Conservation (phyloP, 1,139 yeast genomes). For the Taphrina wiesneri region DNA sequence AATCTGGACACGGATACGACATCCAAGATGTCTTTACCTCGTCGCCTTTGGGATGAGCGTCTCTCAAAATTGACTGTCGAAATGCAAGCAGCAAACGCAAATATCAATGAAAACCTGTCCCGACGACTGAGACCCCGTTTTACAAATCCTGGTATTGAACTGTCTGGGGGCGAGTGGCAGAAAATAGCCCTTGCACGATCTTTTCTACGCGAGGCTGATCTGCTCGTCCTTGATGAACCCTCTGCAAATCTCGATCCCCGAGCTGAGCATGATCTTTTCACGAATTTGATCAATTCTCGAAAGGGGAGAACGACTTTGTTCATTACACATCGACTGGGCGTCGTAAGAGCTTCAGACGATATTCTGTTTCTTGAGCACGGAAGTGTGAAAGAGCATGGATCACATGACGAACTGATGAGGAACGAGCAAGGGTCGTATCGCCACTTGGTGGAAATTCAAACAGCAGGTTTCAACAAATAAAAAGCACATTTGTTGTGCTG, state of each 20-base stretch:
- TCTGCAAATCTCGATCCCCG: conserved; percentile 97
- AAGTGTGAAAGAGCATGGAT: conserved; percentile 79
- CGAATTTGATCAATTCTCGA: conserved; percentile 73
- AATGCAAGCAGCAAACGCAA: neutral
- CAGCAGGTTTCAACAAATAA: conserved; percentile 14
- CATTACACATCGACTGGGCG: conserved; percentile 91
- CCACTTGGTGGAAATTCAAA: conserved; percentile 6
- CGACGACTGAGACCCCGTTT: neutral
- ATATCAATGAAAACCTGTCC: neutral
- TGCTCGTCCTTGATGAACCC: conserved; percentile 88
- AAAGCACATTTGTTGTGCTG: no score
- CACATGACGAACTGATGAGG: conserved; percentile 68
- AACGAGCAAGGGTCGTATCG: conserved; percentile 46
- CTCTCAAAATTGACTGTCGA: conserved; percentile 8
- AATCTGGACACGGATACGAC: neutral
- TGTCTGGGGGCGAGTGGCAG: conserved; percentile 33
- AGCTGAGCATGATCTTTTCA: conserved; percentile 57
- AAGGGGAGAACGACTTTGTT: conserved; percentile 80
- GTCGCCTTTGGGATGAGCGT: conserved; percentile 5
- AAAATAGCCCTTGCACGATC: conserved; percentile 27
- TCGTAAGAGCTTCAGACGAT: conserved; percentile 86
- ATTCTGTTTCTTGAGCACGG: conserved; percentile 87
- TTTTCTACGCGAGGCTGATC: conserved; percentile 14
- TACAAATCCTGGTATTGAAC: neutral
- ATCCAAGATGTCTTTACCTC: neutral